Evolutionary conservation across 1,284 basidiomycete species (phyloP).

Genomic region (Sphaerobolus stellatus): DNA sequence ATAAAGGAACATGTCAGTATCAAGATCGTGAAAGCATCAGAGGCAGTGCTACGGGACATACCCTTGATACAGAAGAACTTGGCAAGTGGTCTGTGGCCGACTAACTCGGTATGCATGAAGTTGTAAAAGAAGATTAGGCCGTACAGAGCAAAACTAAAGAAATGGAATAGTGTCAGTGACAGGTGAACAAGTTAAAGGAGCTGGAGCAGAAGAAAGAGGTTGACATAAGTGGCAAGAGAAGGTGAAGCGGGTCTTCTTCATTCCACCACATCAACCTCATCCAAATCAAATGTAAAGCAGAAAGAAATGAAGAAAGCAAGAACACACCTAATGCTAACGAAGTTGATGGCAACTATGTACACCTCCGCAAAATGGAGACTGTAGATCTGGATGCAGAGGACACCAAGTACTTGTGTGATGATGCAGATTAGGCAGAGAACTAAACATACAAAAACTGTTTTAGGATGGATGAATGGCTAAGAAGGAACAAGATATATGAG

Average conservation of each 20-base stretch:
- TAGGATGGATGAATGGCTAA: neutral
- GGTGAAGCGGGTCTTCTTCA: too few species aligned
- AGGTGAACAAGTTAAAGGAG: neutral
- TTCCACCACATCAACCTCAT: too few species aligned
- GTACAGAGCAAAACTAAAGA: slow-evolving; percentile 69
- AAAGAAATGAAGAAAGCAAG: too few species aligned
- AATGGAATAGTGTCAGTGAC: slow-evolving; percentile 11
- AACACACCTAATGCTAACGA: slow-evolving; percentile 71
- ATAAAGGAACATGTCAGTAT: neutral
- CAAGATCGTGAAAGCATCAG: slow-evolving; percentile 11
- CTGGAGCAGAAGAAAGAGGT: too few species aligned
- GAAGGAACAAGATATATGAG: slow-evolving; percentile 42
- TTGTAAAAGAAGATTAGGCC: slow-evolving; percentile 81
- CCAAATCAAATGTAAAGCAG: too few species aligned
- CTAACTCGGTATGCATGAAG: slow-evolving; percentile 74
- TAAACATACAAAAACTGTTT: slow-evolving; percentile 17
- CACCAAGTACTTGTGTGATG: slow-evolving; percentile 62
- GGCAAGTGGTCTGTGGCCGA: slow-evolving; percentile 71
- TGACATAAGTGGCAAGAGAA: too few species aligned
- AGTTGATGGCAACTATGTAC: slow-evolving; percentile 72
- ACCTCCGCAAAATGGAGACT: slow-evolving; percentile 64
- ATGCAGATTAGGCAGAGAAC: slow-evolving; percentile 70
- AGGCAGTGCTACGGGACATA: slow-evolving; percentile 7
- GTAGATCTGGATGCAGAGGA: slow-evolving; percentile 68
- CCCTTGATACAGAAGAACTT: slow-evolving; percentile 81